phyloP scores from a whole-genome alignment of 768 basidiomycete genomes.

The Pseudohyphozyma bogoriensis region DNA sequence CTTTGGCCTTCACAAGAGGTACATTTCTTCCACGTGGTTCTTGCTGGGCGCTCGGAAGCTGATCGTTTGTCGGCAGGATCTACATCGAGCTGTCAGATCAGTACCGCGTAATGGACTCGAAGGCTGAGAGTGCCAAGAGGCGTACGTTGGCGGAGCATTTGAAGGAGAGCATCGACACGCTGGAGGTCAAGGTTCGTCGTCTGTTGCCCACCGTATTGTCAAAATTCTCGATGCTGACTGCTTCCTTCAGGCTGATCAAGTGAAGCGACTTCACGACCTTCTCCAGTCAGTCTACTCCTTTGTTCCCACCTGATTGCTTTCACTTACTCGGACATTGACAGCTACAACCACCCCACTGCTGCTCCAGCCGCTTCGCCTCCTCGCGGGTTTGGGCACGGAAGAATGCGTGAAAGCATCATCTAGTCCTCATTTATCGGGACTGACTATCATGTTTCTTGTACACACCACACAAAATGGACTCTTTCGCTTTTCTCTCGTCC shows the following conservation, averaged over 20 bases:
- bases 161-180: constrained; percentile 76
- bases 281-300: constrained; percentile 47
- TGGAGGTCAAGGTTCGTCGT: constrained; percentile 68
- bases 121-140: constrained; percentile 66
- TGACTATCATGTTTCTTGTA: neutral
- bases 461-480: too few species aligned
- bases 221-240: constrained; percentile 1
- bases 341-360: neutral
- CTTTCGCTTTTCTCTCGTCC: too few species aligned
- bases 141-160: constrained; percentile 81
- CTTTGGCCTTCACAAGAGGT: constrained; percentile 91
- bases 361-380: neutral
- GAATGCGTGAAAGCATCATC: neutral
- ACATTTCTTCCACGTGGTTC: constrained; percentile 32
- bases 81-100: constrained; percentile 85
- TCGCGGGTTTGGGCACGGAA: neutral
- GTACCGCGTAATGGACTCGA: constrained; percentile 80
- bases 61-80: constrained; percentile 47
- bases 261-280: constrained; percentile 78
- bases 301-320: neutral
- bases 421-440: neutral
- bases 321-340: neutral
- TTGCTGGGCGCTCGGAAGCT: too few species aligned
- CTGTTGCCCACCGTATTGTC: neutral
- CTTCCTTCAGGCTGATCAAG: constrained; percentile 64